These are phyloP conservation scores for Colletotrichum sp. DNA, from an alignment of 2,329 filamentous ascomycete species.

Conservation along the genomic window DNA sequence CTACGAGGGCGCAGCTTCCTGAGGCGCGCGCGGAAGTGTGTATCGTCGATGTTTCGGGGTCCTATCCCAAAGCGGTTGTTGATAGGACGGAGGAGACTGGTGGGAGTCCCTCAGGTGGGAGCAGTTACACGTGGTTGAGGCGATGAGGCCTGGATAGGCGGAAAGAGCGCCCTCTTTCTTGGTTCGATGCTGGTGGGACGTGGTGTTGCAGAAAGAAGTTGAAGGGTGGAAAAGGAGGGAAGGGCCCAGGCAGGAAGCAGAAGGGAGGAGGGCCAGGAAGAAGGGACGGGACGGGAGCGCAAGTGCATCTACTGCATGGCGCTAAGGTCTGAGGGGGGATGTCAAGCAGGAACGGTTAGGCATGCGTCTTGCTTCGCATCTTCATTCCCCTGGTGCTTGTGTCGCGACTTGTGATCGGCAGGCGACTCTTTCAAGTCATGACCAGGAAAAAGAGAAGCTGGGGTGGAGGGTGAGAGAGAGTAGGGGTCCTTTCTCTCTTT, in stretches of 20 bases:
- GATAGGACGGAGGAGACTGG: not conserved
- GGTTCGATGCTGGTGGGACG: not conserved
- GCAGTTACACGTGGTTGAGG: conserved; percentile 16
- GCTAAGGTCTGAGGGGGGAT: conserved; percentile 14
- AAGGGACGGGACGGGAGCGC: conserved; percentile 22
- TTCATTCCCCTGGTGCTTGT: conserved; percentile 15
- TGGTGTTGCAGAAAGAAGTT: conserved; percentile 12
- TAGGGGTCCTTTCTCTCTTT: not conserved
- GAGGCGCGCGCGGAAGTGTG: not conserved
- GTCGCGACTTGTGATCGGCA: conserved; percentile 20
- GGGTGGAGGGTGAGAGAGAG: not conserved
- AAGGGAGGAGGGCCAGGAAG: not conserved
- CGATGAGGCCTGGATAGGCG: conserved; percentile 14
- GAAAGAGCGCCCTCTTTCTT: conserved; percentile 18
- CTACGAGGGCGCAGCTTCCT: conserved; percentile 1
- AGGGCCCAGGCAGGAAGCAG: conserved; percentile 7
- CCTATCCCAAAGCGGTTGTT: not conserved
- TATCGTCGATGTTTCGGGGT: conserved; percentile 13
- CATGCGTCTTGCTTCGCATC: conserved; percentile 19
- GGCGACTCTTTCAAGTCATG: conserved; percentile 19
- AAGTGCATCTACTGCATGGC: conserved; percentile 24
- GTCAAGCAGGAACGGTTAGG: conserved; percentile 21
- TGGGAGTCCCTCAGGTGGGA: not conserved
- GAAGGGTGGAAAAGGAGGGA: conserved; percentile 8
- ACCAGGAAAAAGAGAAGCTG: not conserved